phyloP scores from a whole-genome alignment of 2,329 filamentous ascomycete genomes.

The Fusarium succisae region DNA sequence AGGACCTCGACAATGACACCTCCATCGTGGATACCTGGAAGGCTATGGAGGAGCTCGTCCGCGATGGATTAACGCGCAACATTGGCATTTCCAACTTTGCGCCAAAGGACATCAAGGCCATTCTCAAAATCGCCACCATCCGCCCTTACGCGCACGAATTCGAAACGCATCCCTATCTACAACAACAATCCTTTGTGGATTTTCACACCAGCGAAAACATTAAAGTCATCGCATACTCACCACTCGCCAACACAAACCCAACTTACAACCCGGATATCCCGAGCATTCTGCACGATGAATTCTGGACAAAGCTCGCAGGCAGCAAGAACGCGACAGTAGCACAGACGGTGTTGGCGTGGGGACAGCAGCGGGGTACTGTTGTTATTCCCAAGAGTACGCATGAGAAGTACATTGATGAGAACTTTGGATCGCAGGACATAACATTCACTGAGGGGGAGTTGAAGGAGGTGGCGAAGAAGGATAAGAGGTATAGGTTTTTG shows the following conservation, averaged over 20 bases:
- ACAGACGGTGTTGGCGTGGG: slow-evolving; percentile 37
- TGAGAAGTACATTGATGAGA: slow-evolving; percentile 32
- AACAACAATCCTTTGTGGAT: slow-evolving; percentile 42
- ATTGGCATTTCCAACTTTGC: slow-evolving; percentile 68
- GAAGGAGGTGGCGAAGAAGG: slow-evolving; percentile 40
- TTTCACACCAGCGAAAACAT: slow-evolving; percentile 44
- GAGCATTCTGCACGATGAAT: slow-evolving; percentile 26
- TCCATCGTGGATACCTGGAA: slow-evolving; percentile 45
- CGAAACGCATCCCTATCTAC: slow-evolving; percentile 71
- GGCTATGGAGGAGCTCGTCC: slow-evolving; percentile 44
- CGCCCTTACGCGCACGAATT: slow-evolving; percentile 43
- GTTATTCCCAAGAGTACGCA: slow-evolving; percentile 37
- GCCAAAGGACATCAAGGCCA: slow-evolving; percentile 57
- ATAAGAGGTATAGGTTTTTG: slow-evolving; percentile 48
- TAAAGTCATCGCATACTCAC: slow-evolving; percentile 36
- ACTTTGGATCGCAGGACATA: slow-evolving; percentile 26
- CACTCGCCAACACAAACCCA: slow-evolving; percentile 37
- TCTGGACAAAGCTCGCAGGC: slow-evolving; percentile 28
- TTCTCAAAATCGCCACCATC: slow-evolving; percentile 49
- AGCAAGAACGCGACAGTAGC: slow-evolving; percentile 36
- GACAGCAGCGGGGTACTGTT: slow-evolving; percentile 30
- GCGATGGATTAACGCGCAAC: slow-evolving; percentile 29
- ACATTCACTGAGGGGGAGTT: slow-evolving; percentile 45
- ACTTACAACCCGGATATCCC: slow-evolving; percentile 33
- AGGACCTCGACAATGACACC: slow-evolving; percentile 28